Evolutionary conservation across 257 asterid species (phyloP).

Genomic region (Capsicum rhomboideum): DNA sequence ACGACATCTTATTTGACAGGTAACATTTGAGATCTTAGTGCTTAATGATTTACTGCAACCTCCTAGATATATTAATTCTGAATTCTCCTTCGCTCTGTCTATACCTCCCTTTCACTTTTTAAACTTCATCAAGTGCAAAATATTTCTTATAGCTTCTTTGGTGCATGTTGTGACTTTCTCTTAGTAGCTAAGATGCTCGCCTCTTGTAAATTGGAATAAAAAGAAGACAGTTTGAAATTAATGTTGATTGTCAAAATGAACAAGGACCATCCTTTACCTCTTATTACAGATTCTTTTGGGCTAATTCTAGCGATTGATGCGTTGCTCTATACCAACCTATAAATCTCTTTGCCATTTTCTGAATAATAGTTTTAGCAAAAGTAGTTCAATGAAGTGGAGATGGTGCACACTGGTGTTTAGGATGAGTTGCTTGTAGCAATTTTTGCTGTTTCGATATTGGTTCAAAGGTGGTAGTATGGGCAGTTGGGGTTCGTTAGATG

Average conservation of each 20-base stretch:
- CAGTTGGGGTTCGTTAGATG: not conserved
- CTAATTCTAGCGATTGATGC: not conserved
- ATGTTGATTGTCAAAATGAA: not conserved
- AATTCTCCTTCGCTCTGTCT: not conserved
- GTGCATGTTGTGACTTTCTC: not conserved
- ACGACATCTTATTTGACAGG: slow-evolving; percentile 97
- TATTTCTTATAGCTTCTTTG: not conserved
- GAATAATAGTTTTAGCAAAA: not conserved
- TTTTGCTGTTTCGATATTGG: not conserved
- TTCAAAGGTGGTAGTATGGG: not conserved
- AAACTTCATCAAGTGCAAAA: not conserved
- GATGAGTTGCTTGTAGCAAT: not conserved
- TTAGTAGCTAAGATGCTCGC: not conserved
- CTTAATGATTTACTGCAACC: not conserved
- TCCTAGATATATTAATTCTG: not conserved
- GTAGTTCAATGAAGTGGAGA: not conserved
- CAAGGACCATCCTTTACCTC: not conserved
- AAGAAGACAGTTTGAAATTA: not conserved
- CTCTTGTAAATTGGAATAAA: not conserved
- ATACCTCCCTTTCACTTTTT: not conserved
- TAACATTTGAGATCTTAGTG: slow-evolving; percentile 8
- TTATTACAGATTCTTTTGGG: not conserved
- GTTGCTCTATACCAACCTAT: not conserved
- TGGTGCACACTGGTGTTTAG: not conserved
- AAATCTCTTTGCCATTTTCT: not conserved